Evolutionary conservation across 2,329 filamentous ascomycete genomes (phyloP).

Genomic region (Davidsoniella eucalypti): DNA sequence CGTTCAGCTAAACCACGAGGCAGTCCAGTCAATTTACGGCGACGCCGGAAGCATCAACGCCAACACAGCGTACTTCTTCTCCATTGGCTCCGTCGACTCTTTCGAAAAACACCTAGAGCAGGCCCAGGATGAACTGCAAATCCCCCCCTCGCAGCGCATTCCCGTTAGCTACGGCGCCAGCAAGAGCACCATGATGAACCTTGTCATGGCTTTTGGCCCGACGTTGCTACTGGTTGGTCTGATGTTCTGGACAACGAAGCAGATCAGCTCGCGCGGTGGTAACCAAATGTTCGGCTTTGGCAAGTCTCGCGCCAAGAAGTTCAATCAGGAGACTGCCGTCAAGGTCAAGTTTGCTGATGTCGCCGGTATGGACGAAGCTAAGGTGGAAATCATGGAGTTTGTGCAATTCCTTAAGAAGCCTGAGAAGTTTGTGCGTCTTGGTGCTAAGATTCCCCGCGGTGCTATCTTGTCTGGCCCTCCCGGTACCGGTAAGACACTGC

Average conservation of each 20-base stretch:
- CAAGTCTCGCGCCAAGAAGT: constrained; percentile 88
- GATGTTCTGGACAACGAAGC: constrained; percentile 62
- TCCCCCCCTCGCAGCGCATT: constrained; percentile 76
- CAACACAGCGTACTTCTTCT: constrained; percentile 76
- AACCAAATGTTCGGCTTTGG: constrained; percentile 90
- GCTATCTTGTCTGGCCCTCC: constrained; percentile 95
- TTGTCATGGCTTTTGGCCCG: constrained; percentile 67
- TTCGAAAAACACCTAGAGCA: constrained; percentile 82
- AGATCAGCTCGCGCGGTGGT: constrained; percentile 51
- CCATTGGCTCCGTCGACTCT: constrained; percentile 82
- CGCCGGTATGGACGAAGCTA: constrained; percentile 95
- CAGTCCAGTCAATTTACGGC: constrained; percentile 52
- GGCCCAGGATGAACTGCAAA: constrained; percentile 73
- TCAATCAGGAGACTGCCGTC: constrained; percentile 92
- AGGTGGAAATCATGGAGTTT: constrained; percentile 98
- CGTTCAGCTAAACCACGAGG: constrained; percentile 64
- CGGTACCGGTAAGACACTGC: constrained; percentile 92
- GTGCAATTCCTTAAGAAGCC: constrained; percentile 93
- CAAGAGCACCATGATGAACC: constrained; percentile 48
- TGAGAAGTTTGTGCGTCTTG: constrained; percentile 78
- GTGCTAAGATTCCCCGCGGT: constrained; percentile 93
- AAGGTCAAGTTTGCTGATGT: constrained; percentile 97
- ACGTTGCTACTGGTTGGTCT: constrained; percentile 74
- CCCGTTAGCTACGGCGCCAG: constrained; percentile 73
- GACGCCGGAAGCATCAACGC: constrained; percentile 50